Evolutionary conservation across 2,329 filamentous ascomycete genomes (phyloP).

Genomic region (Trichophyton simii): DNA sequence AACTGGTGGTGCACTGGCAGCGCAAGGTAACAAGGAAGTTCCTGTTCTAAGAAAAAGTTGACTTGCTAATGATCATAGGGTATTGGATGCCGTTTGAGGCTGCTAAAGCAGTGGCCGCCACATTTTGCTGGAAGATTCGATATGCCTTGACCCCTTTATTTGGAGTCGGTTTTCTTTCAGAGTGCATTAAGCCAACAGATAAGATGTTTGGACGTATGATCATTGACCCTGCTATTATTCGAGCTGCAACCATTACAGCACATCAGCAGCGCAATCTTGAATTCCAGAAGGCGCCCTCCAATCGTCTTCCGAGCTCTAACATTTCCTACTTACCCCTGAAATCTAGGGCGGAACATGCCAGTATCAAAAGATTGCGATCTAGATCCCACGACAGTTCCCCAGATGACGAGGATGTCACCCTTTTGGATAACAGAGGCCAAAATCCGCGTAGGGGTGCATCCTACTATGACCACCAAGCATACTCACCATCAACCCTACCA

Average conservation of each 20-base stretch:
- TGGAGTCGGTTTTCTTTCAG: conserved; percentile 62
- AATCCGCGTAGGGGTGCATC: neutral
- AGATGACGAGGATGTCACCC: neutral
- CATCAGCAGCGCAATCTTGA: conserved; percentile 13
- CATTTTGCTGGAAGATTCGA: conserved; percentile 77
- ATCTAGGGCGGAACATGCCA: neutral
- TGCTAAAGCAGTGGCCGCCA: conserved; percentile 74
- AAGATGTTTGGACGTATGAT: conserved; percentile 25
- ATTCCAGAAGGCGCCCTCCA: neutral
- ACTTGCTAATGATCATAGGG: conserved; percentile 40
- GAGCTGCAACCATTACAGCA: conserved; percentile 16
- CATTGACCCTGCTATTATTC: conserved; percentile 16
- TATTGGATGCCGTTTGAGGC: conserved; percentile 95
- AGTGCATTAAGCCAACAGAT: conserved; percentile 55
- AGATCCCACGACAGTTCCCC: neutral
- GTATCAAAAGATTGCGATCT: conserved; percentile 6
- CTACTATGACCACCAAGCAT: neutral
- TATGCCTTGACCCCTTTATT: conserved; percentile 83
- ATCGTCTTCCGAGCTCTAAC: neutral
- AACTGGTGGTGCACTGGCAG: conserved; percentile 77
- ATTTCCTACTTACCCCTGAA: neutral
- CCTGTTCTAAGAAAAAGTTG: neutral
- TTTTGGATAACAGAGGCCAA: neutral
- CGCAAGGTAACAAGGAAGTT: conserved; percentile 54
- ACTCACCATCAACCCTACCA: neutral